These are phyloP conservation scores for Blastocystis sp. DNA, from an alignment of 352 stramenopile genomes.

Conservation along the genomic window DNA sequence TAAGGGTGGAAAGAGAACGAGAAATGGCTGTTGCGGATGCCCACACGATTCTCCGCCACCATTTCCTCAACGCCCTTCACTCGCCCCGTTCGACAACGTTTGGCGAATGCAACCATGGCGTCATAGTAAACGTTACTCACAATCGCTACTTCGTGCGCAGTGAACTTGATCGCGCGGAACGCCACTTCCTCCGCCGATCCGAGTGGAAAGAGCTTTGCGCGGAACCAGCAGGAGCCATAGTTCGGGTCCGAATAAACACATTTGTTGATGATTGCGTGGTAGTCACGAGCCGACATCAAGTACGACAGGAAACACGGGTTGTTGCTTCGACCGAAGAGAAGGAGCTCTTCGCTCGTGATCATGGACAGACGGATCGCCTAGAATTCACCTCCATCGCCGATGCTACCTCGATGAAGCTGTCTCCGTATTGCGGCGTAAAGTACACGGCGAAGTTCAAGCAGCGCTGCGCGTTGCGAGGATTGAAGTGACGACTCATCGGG, in stretches of 20 bases:
- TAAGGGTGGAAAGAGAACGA: conserved; percentile 12
- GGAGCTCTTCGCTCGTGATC: conserved; percentile 3
- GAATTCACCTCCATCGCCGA: background rate
- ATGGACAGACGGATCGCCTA: conserved; percentile 35
- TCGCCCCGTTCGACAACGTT: background rate
- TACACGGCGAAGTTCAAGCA: conserved; percentile 74
- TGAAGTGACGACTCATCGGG: conserved; percentile 70
- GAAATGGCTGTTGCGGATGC: background rate
- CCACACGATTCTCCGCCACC: background rate
- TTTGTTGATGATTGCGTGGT: background rate
- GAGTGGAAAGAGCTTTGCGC: conserved; percentile 13
- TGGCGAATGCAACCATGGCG: background rate
- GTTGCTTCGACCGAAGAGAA: conserved; percentile 3
- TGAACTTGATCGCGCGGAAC: conserved; percentile 11
- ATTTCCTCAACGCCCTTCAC: background rate
- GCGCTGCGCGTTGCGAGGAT: conserved; percentile 64
- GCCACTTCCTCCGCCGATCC: background rate
- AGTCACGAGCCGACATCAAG: background rate
- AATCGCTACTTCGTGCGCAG: conserved; percentile 3
- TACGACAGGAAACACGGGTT: conserved; percentile 13
- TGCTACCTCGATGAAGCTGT: conserved; percentile 72
- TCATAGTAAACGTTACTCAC: conserved; percentile 16
- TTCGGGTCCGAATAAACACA: conserved; percentile 27
- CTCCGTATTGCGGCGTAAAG: conserved; percentile 78
- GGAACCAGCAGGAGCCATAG: conserved; percentile 43